Conservation (phyloP, 2,329 filamentous ascomycete genomes). For the Alternaria postmessia region DNA sequence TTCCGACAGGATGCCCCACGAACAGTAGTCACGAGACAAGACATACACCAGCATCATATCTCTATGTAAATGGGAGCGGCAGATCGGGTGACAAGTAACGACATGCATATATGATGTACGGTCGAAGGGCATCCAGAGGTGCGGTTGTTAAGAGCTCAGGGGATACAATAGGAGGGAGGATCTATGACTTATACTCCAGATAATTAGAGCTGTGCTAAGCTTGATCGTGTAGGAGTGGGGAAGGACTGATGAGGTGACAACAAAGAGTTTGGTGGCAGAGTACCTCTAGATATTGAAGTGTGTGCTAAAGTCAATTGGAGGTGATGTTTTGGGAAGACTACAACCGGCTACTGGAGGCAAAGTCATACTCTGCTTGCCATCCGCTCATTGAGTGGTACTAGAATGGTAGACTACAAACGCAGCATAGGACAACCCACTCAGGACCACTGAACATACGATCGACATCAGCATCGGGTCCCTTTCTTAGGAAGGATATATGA, state of each 20-base stretch:
- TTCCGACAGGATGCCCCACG: not conserved
- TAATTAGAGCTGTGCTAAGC: not conserved
- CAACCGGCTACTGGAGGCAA: no score
- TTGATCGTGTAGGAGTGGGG: not conserved
- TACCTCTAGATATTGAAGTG: not conserved
- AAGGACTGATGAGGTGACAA: not conserved
- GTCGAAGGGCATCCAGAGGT: no score
- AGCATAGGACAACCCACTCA: no score
- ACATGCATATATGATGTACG: not conserved
- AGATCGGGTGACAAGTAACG: not conserved
- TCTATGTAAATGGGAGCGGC: not conserved
- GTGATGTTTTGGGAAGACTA: not conserved
- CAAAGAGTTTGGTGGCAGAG: not conserved
- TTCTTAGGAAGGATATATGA: no score
- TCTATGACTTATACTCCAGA: not conserved
- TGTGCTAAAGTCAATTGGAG: not conserved
- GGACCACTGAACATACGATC: no score
- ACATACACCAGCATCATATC: accelerated
- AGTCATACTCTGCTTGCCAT: no score
- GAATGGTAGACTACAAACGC: no score
- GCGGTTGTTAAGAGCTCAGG: no score
- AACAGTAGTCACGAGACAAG: not conserved
- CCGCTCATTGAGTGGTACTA: no score
- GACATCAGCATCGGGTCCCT: no score
- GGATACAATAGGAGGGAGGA: no score